Evolutionary conservation across 805 yeast genomes (phyloP), one percentile per base, ranked within the genome.

Genomic region (Metschnikowia colocasiae): DNA sequence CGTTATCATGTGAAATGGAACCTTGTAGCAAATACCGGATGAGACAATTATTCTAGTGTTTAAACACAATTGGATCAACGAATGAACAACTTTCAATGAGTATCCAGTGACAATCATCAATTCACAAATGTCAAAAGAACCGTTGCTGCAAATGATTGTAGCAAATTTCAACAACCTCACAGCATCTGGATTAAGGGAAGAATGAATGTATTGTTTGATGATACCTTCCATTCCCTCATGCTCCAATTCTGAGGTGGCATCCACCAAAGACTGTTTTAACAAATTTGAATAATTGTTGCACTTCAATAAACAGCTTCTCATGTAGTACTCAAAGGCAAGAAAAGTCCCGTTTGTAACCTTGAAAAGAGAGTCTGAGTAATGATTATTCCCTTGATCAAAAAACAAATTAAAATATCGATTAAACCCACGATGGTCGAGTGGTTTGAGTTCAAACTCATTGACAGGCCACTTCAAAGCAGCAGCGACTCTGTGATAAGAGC

Each of bases 1-100:
- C 4, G 62, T 58, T 3, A 68, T 57, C 22, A 71, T 51, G 51
- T 71, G 72, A 47, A 75, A 73, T 7, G 82, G 81, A 19, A 75
- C 59, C 52, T 78, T 78, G 55, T 75, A 75, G 50, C 68, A 70
- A 1, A 73, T 59, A 22, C 73, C 68, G 12, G 67, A 57, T 0
- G 80, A 78, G 2, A 54, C 50, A 5, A 78, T 55, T 3, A 76
- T 34, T 13, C 61, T 57, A 10, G 59, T 40, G 23, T 68, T 65
- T 10, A 69, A 53, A 15, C 73, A 69, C 32, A 63, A 56, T 22
- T 62, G 65, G 4, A 76, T 44, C 12, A 69, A 58, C 19, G 55
- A 53, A 25, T 64, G 60, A 2, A 69, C 64, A n/a, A 63, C 64
- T 5, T 56, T 45, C 12, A 74, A 48, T 1, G 76, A 54, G 30